These are phyloP conservation scores for Arachis monticola DNA, from an alignment of 331 rosid species.

Conservation along the genomic window DNA sequence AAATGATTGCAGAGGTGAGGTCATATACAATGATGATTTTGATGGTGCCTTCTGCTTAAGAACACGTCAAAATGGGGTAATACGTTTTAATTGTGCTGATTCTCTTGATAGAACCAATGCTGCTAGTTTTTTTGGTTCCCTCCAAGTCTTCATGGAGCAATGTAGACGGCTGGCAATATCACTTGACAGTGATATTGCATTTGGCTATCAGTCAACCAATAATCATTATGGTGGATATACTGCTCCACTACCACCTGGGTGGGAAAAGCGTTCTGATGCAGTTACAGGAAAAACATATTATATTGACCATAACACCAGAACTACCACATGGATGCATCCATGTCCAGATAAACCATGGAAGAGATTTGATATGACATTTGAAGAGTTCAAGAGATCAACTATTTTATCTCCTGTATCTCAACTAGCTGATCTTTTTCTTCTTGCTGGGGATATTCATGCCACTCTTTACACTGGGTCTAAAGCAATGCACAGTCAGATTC, in stretches of 20 bases:
- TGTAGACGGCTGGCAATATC: constrained; percentile 96
- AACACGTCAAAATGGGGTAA: constrained; percentile 89
- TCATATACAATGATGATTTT: constrained; percentile 68
- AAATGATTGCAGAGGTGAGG: constrained; percentile 91
- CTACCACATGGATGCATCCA: constrained; percentile 98
- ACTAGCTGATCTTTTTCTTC: constrained; percentile 91
- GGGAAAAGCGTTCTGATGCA: constrained; percentile 98
- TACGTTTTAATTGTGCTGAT: constrained; percentile 98
- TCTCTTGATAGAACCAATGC: constrained; percentile 99
- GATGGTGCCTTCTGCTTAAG: constrained; percentile 95
- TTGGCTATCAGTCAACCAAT: constrained; percentile 68
- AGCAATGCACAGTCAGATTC: constrained; percentile 99
- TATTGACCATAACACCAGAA: constrained; percentile 96
- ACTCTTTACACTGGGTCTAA: constrained; percentile 97
- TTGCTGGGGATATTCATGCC: constrained; percentile 98
- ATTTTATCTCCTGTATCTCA: constrained; percentile 89
- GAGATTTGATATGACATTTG: constrained; percentile 96
- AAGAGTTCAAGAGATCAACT: constrained; percentile 91
- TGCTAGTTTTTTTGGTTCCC: constrained; percentile 96
- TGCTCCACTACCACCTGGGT: constrained; percentile 98
- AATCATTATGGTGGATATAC: constrained; percentile 69
- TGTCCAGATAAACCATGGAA: constrained; percentile 99
- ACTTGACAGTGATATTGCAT: constrained; percentile 78
- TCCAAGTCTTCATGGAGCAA: constrained; percentile 95
- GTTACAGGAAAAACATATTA: constrained; percentile 87